phyloP scores from a whole-genome alignment of 1,284 basidiomycete species.

The Gomphus bonarii region DNA sequence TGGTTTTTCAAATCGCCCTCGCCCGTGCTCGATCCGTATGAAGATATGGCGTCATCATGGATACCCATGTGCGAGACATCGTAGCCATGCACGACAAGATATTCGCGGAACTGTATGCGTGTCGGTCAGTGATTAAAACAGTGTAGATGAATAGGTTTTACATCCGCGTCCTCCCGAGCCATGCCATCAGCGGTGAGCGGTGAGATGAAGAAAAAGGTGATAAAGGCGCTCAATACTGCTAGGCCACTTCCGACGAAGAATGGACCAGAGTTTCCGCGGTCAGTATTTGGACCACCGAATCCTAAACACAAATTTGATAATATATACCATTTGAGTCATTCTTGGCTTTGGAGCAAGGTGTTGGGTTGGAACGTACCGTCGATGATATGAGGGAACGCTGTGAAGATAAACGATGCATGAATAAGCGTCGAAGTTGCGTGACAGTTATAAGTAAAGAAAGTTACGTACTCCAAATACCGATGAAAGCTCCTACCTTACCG shows the following conservation, averaged over 20 bases:
- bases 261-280: constrained; percentile 63
- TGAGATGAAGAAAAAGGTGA: constrained; percentile 68
- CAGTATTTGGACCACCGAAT: constrained; percentile 43
- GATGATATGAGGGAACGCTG: constrained; percentile 64
- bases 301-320: constrained; percentile 32
- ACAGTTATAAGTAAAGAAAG: neutral
- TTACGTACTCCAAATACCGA: constrained; percentile 62
- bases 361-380: constrained; percentile 27
- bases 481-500: constrained; percentile 86
- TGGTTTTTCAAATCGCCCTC: no score
- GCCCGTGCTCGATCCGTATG: neutral
- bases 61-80: constrained; percentile 65
- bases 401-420: neutral
- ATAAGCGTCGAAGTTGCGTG: neutral
- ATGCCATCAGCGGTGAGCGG: constrained; percentile 74
- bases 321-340: no score
- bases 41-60: constrained; percentile 13
- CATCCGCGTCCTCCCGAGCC: constrained; percentile 62
- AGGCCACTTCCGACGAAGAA: constrained; percentile 78
- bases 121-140: no score
- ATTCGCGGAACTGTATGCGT: constrained; percentile 62
- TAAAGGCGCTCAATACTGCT: constrained; percentile 66
- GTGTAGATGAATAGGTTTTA: no score
- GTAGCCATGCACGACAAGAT: constrained; percentile 67
- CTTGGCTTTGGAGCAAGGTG: neutral